A percentile compares a stretch with the other conserved stretches of the same genome.
Evolutionary conservation across 2,329 filamentous ascomycete species (phyloP).

Genomic region (Didymella exigua): DNA sequence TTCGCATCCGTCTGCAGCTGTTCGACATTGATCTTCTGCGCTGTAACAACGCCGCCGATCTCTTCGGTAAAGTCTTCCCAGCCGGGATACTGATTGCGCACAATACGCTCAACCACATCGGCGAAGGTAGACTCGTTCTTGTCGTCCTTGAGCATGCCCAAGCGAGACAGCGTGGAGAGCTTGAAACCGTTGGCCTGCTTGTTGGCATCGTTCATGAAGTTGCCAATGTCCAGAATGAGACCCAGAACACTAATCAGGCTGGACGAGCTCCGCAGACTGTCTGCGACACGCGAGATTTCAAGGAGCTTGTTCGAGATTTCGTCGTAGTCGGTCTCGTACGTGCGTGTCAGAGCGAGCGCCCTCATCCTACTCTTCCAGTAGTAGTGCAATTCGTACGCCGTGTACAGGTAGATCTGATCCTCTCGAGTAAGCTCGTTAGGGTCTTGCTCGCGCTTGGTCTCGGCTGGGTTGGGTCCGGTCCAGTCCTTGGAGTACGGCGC

Average conservation of each 20-base stretch:
- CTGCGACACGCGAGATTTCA: conserved; percentile 84
- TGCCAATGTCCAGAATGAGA: conserved; percentile 95
- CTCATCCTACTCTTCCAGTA: conserved; percentile 99
- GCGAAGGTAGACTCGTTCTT: conserved; percentile 97
- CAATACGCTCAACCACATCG: conserved; percentile 94
- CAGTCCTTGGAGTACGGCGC: conserved; percentile 96
- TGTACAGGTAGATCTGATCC: conserved; percentile 93
- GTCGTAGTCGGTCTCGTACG: conserved; percentile 87
- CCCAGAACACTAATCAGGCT: conserved; percentile 95
- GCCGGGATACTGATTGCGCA: conserved; percentile 93
- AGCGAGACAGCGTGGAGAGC: conserved; percentile 85
- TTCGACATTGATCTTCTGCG: conserved; percentile 94
- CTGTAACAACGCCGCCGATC: conserved; percentile 76
- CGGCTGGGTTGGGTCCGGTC: conserved; percentile 83
- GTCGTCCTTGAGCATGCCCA: conserved; percentile 98
- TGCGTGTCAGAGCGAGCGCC: conserved; percentile 81
- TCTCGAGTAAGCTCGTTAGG: conserved; percentile 87
- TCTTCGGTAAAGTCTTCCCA: conserved; percentile 90
- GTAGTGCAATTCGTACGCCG: conserved; percentile 91
- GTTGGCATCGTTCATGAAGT: conserved; percentile 99
- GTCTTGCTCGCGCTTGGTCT: conserved; percentile 81
- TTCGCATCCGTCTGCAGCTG: conserved; percentile 85
- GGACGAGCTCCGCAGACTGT: conserved; percentile 88
- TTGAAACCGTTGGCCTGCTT: conserved; percentile 99
- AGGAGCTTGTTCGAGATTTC: conserved; percentile 85